Conservation (phyloP, 1,284 basidiomycete genomes). For the Papiliotrema nemorosa region DNA sequence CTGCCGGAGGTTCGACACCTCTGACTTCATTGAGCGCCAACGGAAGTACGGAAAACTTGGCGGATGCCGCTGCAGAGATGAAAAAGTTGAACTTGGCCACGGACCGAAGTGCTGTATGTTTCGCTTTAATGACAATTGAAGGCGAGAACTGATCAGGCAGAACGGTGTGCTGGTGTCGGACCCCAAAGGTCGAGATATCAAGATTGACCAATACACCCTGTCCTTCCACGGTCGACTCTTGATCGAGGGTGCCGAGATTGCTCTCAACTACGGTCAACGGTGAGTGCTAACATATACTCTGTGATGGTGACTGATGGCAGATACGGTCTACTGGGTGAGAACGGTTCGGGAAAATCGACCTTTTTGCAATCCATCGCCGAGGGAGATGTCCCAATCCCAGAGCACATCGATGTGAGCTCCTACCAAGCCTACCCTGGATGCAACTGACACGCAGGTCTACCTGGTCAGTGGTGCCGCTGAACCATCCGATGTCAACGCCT, state of each 20-base stretch:
- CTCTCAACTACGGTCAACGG: constrained; percentile 95
- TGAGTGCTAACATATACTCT: constrained; percentile 40
- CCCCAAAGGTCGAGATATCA: constrained; percentile 88
- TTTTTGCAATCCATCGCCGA: constrained; percentile 66
- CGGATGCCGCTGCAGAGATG: constrained; percentile 59
- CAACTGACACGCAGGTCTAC: constrained; percentile 62
- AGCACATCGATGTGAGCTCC: constrained; percentile 72
- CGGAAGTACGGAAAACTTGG: constrained; percentile 60
- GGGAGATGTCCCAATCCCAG: constrained; percentile 89
- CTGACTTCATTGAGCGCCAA: constrained; percentile 70
- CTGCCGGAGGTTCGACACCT: constrained; percentile 64
- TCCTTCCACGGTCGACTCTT: constrained; percentile 96
- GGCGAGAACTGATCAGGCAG: constrained; percentile 11
- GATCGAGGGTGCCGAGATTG: constrained; percentile 81
- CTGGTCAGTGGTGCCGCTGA: constrained; percentile 94
- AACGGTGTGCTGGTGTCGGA: constrained; percentile 91
- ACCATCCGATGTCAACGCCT: constrained; percentile 89
- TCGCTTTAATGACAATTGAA: background rate
- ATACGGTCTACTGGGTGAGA: constrained; percentile 92
- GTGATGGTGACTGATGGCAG: constrained; percentile 26
- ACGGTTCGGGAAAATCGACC: constrained; percentile 87
- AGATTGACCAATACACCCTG: constrained; percentile 92
- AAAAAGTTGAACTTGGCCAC: constrained; percentile 81
- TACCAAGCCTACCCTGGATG: constrained; percentile 1
- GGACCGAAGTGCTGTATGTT: constrained; percentile 62